These are phyloP conservation scores for Melampsora larici-populina DNA, from an alignment of 1,284 basidiomycete genomes.

Conservation along the genomic window DNA sequence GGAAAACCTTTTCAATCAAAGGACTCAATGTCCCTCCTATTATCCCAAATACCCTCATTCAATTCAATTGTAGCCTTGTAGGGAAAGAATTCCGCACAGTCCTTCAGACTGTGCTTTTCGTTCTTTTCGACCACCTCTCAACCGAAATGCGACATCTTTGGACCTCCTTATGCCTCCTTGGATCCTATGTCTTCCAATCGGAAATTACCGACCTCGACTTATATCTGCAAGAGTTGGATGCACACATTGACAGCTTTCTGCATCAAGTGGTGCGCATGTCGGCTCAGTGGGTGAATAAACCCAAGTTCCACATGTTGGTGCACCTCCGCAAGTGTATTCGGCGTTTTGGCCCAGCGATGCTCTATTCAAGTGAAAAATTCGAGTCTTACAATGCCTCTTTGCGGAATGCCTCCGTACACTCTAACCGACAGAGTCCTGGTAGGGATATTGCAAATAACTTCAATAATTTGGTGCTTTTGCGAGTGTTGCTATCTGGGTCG, in stretches of 20 bases:
- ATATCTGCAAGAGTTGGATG: slow-evolving; percentile 50
- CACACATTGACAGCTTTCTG: neutral
- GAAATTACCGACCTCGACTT: slow-evolving; percentile 52
- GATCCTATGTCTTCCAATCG: slow-evolving; percentile 55
- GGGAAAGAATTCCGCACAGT: slow-evolving; percentile 55
- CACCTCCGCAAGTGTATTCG: slow-evolving; percentile 47
- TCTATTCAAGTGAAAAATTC: slow-evolving; percentile 9
- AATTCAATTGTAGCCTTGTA: slow-evolving; percentile 52
- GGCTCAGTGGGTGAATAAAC: slow-evolving; percentile 51
- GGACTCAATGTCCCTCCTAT: slow-evolving; percentile 49
- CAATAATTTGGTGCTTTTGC: neutral
- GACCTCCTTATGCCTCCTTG: slow-evolving; percentile 52
- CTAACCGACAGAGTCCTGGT: neutral
- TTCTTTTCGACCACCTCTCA: slow-evolving; percentile 52
- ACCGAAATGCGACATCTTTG: slow-evolving; percentile 49
- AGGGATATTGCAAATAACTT: neutral
- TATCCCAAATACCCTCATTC: slow-evolving; percentile 50
- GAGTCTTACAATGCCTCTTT: neutral
- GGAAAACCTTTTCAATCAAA: slow-evolving; percentile 48
- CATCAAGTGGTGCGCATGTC: neutral
- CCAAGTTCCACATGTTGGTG: slow-evolving; percentile 9
- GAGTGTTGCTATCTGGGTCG: neutral
- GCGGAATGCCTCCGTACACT: neutral
- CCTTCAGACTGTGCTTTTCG: slow-evolving; percentile 56
- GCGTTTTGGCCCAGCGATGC: neutral